A percentile compares a stretch with the other conserved stretches of the same genome.
Conservation (phyloP, 2,329 filamentous ascomycete species). For the Trichoderma brevicompactum region DNA sequence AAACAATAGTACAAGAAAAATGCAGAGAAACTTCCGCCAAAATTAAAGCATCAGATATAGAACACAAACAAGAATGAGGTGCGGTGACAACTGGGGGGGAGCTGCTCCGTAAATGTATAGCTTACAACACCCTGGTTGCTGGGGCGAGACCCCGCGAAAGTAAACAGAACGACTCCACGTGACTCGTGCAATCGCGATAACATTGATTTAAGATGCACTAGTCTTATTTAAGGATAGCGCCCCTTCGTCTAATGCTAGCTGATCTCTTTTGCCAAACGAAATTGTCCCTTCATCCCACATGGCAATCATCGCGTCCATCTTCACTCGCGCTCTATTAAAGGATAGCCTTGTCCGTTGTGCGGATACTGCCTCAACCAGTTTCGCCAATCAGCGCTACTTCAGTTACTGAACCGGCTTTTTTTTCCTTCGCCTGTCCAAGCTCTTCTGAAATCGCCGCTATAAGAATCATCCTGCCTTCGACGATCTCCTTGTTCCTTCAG, state of each 20-base stretch:
- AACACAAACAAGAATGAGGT: slow-evolving; percentile 34
- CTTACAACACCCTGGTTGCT: slow-evolving; percentile 36
- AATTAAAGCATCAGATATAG: slow-evolving; percentile 35
- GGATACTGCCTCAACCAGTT: not conserved
- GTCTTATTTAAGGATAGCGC: slow-evolving; percentile 3
- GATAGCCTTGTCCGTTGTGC: not conserved
- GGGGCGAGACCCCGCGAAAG: slow-evolving; percentile 33
- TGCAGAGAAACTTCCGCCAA: slow-evolving; percentile 34
- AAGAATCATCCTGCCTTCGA: slow-evolving; percentile 1
- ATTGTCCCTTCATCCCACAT: slow-evolving; percentile 29
- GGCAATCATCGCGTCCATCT: slow-evolving; percentile 20
- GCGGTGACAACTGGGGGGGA: slow-evolving; percentile 25
- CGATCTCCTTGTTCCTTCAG: not conserved
- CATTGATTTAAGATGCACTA: slow-evolving; percentile 7
- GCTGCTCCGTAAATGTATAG: slow-evolving; percentile 33
- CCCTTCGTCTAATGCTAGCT: not conserved
- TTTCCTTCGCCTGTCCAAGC: not conserved
- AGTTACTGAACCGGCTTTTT: too few species aligned
- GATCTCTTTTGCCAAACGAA: slow-evolving; percentile 21
- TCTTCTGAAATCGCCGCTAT: not conserved
- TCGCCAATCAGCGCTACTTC: not conserved
- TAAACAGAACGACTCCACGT: slow-evolving; percentile 29
- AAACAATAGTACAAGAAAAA: slow-evolving; percentile 33
- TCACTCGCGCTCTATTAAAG: not conserved
- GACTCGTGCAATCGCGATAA: slow-evolving; percentile 19